Conservation (phyloP, 1,139 yeast genomes). For the Taphrina pruni region DNA sequence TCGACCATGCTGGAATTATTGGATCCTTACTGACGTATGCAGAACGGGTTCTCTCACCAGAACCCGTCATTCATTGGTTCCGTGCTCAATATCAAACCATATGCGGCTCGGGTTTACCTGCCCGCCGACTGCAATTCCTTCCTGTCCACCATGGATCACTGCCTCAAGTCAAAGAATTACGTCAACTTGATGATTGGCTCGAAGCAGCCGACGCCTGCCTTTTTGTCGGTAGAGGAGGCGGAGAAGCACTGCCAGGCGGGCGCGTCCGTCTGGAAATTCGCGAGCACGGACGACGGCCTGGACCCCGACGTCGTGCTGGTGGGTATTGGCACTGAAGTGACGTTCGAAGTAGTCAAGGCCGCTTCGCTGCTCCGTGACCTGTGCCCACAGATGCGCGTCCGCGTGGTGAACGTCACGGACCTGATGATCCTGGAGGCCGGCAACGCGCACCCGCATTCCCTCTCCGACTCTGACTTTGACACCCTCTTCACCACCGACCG, state of each 20-base stretch:
- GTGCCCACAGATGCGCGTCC: slow-evolving; percentile 45
- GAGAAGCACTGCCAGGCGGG: slow-evolving; percentile 47
- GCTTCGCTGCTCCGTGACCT: slow-evolving; percentile 45
- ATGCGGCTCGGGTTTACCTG: slow-evolving; percentile 46
- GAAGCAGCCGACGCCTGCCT: slow-evolving; percentile 46
- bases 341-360: slow-evolving; percentile 47
- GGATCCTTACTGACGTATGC: neutral
- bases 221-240: slow-evolving; percentile 46
- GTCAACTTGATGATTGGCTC: slow-evolving; percentile 47
- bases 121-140: slow-evolving; percentile 47
- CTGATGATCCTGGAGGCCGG: slow-evolving; percentile 45
- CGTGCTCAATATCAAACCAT: slow-evolving; percentile 46
- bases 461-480: slow-evolving; percentile 43
- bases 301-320: slow-evolving; percentile 47
- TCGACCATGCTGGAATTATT: neutral
- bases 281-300: slow-evolving; percentile 46
- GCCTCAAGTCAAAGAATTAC: slow-evolving; percentile 45
- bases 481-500: slow-evolving; percentile 45
- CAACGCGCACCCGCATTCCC: slow-evolving; percentile 46
- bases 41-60: slow-evolving; percentile 47
- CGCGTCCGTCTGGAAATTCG: slow-evolving; percentile 47
- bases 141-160: slow-evolving; percentile 45
- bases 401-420: slow-evolving; percentile 47
- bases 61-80: slow-evolving; percentile 47
- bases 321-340: slow-evolving; percentile 46